These are phyloP conservation scores for Podila epigama DNA, from an alignment of 192 early-diverging fungal genomes.

Conservation along the genomic window DNA sequence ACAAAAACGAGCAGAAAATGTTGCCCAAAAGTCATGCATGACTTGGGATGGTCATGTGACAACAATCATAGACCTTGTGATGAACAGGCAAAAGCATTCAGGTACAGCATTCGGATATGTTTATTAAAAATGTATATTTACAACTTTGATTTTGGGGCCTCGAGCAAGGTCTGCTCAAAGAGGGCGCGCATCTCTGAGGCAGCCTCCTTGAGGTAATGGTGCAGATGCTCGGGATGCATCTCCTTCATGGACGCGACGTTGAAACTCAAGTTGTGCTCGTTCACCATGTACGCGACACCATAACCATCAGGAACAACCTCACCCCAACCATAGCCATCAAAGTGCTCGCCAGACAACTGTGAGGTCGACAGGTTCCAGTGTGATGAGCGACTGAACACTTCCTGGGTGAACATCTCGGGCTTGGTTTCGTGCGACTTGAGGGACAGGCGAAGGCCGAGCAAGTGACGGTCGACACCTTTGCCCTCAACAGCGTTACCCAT, in stretches of 20 bases:
- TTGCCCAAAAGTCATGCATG: no score
- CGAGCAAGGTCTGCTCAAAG: conserved; percentile 68
- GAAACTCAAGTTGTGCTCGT: conserved; percentile 84
- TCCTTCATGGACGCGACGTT: conserved; percentile 79
- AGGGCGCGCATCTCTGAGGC: conserved; percentile 84
- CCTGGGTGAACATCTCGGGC: conserved; percentile 89
- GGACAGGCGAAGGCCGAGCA: conserved; percentile 86
- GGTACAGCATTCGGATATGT: no score
- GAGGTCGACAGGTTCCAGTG: conserved; percentile 95
- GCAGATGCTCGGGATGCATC: conserved; percentile 69
- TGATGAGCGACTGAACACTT: conserved; percentile 76
- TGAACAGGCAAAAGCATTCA: no score
- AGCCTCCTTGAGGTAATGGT: conserved; percentile 87
- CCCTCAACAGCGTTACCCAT: conserved; percentile 83
- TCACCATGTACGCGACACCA: conserved; percentile 95
- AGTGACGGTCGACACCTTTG: conserved; percentile 90
- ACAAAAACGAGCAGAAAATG: no score
- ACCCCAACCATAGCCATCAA: conserved; percentile 93
- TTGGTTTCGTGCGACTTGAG: conserved; percentile 77
- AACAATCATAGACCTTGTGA: no score
- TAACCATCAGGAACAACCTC: conserved; percentile 91
- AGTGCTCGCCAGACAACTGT: conserved; percentile 91
- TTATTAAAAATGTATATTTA: no score
- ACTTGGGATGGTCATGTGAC: no score
- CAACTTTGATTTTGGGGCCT: conserved; percentile 72